Evolutionary conservation across 2,329 filamentous ascomycete genomes (phyloP).

Genomic region (Penicillium carneum): DNA sequence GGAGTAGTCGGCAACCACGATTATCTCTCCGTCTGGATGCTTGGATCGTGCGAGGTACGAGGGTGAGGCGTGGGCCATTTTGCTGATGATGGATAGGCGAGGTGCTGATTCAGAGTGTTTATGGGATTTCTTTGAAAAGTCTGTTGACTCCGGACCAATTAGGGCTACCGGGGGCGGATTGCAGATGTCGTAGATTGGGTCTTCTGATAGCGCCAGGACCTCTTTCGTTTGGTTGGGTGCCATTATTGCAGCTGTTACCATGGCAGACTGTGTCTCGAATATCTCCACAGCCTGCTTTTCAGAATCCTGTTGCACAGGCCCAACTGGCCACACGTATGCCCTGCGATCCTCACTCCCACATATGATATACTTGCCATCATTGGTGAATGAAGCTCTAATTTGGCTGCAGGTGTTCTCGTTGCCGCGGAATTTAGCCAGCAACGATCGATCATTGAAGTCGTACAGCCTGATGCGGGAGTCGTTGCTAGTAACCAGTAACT

Average conservation of each 20-base stretch:
- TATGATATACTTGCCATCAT: slow-evolving; percentile 84
- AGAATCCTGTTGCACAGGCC: slow-evolving; percentile 67
- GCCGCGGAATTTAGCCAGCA: slow-evolving; percentile 90
- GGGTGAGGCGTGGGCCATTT: slow-evolving; percentile 70
- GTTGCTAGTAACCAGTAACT: slow-evolving; percentile 90
- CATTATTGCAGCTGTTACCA: slow-evolving; percentile 87
- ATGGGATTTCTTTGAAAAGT: slow-evolving; percentile 56
- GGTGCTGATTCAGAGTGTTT: slow-evolving; percentile 44
- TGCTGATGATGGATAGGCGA: slow-evolving; percentile 46
- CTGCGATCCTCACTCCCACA: slow-evolving; percentile 92
- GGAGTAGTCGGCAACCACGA: slow-evolving; percentile 86
- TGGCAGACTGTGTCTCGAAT: slow-evolving; percentile 87
- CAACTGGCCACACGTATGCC: slow-evolving; percentile 87
- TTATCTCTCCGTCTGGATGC: slow-evolving; percentile 84
- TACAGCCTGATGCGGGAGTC: slow-evolving; percentile 92
- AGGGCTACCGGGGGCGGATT: slow-evolving; percentile 90
- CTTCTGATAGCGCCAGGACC: slow-evolving; percentile 78
- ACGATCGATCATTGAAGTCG: slow-evolving; percentile 79
- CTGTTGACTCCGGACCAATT: slow-evolving; percentile 70
- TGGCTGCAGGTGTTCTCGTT: slow-evolving; percentile 90
- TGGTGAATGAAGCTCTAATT: slow-evolving; percentile 86
- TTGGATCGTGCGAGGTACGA: slow-evolving; percentile 77
- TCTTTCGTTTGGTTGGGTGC: slow-evolving; percentile 80
- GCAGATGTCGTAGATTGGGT: slow-evolving; percentile 94
- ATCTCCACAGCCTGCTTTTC: slow-evolving; percentile 85